Evolutionary conservation across 495 filamentous ascomycete species (phyloP), one percentile per base, ranked within the genome.

Genomic region (Lasiosphaeria hispida): DNA sequence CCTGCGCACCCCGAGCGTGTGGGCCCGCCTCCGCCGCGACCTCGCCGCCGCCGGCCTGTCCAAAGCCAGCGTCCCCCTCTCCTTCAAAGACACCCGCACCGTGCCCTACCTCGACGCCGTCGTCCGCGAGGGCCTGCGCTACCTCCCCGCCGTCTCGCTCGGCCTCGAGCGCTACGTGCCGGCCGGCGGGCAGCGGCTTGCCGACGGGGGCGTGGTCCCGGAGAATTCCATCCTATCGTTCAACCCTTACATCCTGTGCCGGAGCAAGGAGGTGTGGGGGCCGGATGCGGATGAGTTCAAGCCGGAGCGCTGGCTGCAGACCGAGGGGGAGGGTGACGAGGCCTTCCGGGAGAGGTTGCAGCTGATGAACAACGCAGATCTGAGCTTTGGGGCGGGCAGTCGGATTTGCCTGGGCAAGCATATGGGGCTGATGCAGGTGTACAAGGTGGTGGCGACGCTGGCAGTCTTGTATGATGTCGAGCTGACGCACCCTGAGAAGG

Each of bases 221-320:
- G 42, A 42, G 17, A 59, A 59, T 17, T 43, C 57, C 3, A 36
- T 48, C n/a, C 18, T 83, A 13, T 78, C 72, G 3, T 65, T 77
- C 48, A 77, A 76, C 62, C 69, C 74, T 0, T 78, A 70, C 42
- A 63, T 76, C 18, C 17, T 75, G 2, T 60, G 58, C 13, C 72
- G 74, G 2, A 69, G 77, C 47, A 58, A 59, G 15, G 59, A 58
- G 3, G 59, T 77, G 35, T 84, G 69, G 49, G 82, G 83, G 0
- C 55, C 67, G 0, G 80, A 85, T 52, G 69, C 73, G 1, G 72
- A 78, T 9, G 50, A 56, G 1, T 85, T 83, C 64, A 67, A 72
- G 8, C 81, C 82, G 0, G 82, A 81, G 63, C 62, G 81, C 17
- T 84, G 83, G 82, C 63, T 84, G 18, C 55, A 53, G 17, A 61